These are phyloP conservation scores for Paracoccidioides lutzii DNA, from an alignment of 2,329 filamentous ascomycete genomes.

Conservation along the genomic window DNA sequence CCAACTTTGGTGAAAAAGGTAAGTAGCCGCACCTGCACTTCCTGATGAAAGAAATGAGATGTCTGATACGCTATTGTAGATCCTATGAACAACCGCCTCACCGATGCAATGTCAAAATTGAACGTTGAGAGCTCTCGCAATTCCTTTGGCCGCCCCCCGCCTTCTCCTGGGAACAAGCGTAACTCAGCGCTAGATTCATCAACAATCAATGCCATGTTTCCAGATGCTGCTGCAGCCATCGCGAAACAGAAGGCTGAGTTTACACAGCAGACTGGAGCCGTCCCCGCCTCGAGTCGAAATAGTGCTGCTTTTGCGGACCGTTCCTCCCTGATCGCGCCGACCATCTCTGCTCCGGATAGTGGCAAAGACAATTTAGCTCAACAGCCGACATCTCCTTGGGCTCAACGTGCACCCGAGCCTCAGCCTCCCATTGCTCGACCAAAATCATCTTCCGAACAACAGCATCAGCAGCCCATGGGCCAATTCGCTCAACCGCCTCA, in stretches of 20 bases:
- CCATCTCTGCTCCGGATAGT: constrained; percentile 56
- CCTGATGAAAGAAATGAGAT: not conserved
- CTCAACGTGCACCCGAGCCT: constrained; percentile 40
- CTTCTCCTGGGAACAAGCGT: constrained; percentile 68
- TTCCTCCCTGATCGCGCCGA: constrained; percentile 58
- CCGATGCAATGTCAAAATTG: constrained; percentile 91
- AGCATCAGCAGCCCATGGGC: constrained; percentile 65
- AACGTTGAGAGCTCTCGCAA: constrained; percentile 77
- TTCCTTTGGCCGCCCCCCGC: constrained; percentile 68
- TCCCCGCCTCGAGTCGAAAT: constrained; percentile 83
- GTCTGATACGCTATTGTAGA: constrained; percentile 41
- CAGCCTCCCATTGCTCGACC: constrained; percentile 47
- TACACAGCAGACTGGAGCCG: constrained; percentile 84
- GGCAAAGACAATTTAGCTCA: constrained; percentile 48
- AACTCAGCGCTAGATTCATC: constrained; percentile 88
- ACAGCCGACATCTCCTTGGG: constrained; percentile 72
- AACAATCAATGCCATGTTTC: constrained; percentile 98
- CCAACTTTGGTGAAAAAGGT: constrained; percentile 92
- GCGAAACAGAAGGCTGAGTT: constrained; percentile 97
- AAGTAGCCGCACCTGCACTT: constrained; percentile 15
- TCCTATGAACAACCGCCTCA: constrained; percentile 91
- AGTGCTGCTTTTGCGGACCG: constrained; percentile 69
- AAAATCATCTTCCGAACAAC: constrained; percentile 66
- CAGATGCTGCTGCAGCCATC: constrained; percentile 94
- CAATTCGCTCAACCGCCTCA: constrained; percentile 80